phyloP scores from a whole-genome alignment of 2,329 filamentous ascomycete genomes.

The Xylaria multiplex region DNA sequence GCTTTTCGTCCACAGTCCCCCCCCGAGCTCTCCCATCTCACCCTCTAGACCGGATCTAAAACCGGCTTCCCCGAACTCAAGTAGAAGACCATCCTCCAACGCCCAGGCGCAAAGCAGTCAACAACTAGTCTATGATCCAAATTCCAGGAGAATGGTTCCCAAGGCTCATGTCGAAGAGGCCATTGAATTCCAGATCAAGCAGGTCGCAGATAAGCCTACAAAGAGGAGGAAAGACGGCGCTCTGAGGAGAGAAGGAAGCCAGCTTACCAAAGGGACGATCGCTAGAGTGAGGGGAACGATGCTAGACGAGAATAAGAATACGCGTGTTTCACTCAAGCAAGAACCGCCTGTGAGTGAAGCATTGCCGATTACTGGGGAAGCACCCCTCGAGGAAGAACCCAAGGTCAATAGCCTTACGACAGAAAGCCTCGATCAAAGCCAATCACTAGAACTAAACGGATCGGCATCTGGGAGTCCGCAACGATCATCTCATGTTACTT shows the following conservation, averaged over 20 bases:
- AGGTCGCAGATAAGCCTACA: constrained; percentile 53
- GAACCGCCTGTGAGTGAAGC: constrained; percentile 30
- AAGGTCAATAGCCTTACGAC: not conserved
- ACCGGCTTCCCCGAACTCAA: constrained; percentile 37
- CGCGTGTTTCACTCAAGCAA: constrained; percentile 31
- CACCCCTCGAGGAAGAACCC: not conserved
- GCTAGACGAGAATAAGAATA: constrained; percentile 50
- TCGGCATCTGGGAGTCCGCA: constrained; percentile 14
- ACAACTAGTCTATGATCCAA: constrained; percentile 70
- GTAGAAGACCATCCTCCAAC: constrained; percentile 39
- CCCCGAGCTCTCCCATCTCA: constrained; percentile 49
- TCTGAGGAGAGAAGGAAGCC: constrained; percentile 55
- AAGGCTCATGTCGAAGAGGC: constrained; percentile 50
- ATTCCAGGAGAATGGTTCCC: constrained; percentile 70
- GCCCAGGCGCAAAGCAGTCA: constrained; percentile 36
- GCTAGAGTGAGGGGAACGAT: constrained; percentile 61
- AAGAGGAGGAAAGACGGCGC: constrained; percentile 55
- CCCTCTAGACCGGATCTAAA: constrained; percentile 36
- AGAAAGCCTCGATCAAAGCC: not conserved
- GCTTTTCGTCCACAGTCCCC: constrained; percentile 55
- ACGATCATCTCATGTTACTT: not conserved
- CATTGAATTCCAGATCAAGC: constrained; percentile 54
- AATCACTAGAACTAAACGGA: constrained; percentile 6
- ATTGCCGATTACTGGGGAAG: not conserved
- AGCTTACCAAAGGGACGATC: constrained; percentile 64